Base-by-base conservation (phyloP, 345 rosid genomes). In the Eutrema japonicum region DNA sequence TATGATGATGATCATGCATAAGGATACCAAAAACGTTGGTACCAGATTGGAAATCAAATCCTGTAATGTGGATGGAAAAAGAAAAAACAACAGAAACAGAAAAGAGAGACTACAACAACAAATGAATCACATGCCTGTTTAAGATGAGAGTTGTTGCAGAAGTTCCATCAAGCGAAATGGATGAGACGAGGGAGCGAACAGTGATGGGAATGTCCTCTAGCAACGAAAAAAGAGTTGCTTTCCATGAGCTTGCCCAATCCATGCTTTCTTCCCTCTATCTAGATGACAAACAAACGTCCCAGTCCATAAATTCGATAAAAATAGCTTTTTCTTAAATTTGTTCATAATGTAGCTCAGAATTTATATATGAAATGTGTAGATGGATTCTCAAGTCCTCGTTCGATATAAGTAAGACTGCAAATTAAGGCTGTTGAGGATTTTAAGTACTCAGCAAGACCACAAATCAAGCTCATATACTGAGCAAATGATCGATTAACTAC, bases 161-260 rank as follows among this genome's bases (percentile, higher is more conserved):
- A 71, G 98, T 93, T 38, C 97, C 98, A 81, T 94, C 96, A 29
- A 89, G 82, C 0, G 97, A 94, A 70, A 91, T 82, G 48, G 97
- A 88, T 67, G 86, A 78, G 66, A 94, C 56, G 4, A 77, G 83
- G 10, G 87, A 78, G 0, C 91, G 88, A 47, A 89, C 76, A 59
- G 79, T 74, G 71, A 72, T n/a, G 1, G 95, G 98, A 72, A 94
- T 80, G 73, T 88, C 96, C 30, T 82, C 85, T 5, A 94, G 88
- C 67, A 91, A 76, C 0, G 80, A 77, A 80, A 84, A 87, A 33
- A 94, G 89, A 5, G 96, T 85, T 60, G 50, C 54, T 82, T 82
- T 85, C 98, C 98, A 94, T 33, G 98, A 91, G 2, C 42, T 74
- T 47, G 57, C 81, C 98, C 95, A 91, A 48, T 89, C 92, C 79